Percentiles rank a stretch among this genome's conserved stretches.
Evolutionary conservation across 2,329 filamentous ascomycete species (phyloP).

Genomic region (Penicillium aurantiogriseum): DNA sequence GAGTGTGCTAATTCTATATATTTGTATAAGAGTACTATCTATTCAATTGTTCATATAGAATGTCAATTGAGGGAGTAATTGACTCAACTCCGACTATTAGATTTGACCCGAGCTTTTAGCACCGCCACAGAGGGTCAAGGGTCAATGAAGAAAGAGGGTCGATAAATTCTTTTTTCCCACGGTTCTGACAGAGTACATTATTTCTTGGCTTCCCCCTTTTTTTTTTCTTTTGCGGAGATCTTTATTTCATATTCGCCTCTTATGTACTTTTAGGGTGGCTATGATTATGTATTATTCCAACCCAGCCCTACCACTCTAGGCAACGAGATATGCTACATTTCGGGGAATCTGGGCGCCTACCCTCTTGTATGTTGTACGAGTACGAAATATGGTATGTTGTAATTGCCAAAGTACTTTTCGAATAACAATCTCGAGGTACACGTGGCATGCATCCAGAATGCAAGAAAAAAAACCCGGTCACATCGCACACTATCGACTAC

Average conservation of each 20-base stretch:
- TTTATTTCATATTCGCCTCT: no score
- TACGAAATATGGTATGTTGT: no score
- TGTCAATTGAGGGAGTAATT: background rate
- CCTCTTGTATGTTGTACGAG: no score
- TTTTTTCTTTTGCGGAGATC: background rate
- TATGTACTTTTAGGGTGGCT: no score
- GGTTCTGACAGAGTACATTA: background rate
- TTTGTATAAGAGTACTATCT: no score
- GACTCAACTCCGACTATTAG: conserved; percentile 3
- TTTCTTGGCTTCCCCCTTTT: background rate
- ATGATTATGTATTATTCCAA: no score
- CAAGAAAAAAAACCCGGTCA: background rate
- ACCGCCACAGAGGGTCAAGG: conserved; percentile 6
- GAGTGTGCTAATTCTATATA: no score
- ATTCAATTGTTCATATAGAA: background rate
- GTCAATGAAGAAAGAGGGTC: background rate
- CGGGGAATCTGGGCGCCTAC: no score
- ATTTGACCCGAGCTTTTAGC: conserved; percentile 5
- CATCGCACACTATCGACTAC: conserved; percentile 3
- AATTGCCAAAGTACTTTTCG: no score
- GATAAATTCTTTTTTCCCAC: background rate
- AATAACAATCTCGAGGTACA: background rate
- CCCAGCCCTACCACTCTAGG: no score
- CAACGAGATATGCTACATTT: no score
- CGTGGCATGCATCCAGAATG: conserved; percentile 4